Percentiles rank a stretch among this genome's conserved stretches.
These are phyloP conservation scores for Linum trigynum DNA, from an alignment of 345 rosid species.

Conservation along the genomic window DNA sequence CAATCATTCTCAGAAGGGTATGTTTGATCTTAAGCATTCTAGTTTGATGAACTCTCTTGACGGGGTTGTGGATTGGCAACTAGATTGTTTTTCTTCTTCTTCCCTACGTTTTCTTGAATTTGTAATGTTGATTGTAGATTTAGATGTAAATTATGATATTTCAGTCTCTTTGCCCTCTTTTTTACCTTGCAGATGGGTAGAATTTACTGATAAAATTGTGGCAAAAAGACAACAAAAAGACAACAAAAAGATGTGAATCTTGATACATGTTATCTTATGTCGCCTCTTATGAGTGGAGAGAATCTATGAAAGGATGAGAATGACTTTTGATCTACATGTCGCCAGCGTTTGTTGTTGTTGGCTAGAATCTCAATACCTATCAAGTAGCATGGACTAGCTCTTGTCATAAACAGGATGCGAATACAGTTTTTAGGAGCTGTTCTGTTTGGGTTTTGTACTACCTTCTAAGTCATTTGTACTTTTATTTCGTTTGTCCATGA, in stretches of 20 bases:
- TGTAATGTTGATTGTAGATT: slow-evolving; percentile 2
- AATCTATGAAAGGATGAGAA: too few species aligned
- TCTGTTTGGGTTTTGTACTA: not conserved
- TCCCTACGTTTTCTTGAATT: not conserved
- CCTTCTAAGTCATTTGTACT: not conserved
- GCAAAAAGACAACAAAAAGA: too few species aligned
- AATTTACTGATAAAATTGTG: slow-evolving; percentile 58
- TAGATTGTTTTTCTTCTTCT: too few species aligned
- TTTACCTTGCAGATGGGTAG: slow-evolving; percentile 71
- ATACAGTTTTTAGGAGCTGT: not conserved
- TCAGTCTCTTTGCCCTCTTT: too few species aligned
- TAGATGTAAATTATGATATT: not conserved
- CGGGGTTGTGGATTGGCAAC: not conserved
- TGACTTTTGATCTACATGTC: too few species aligned
- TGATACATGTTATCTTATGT: too few species aligned
- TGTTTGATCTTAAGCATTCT: slow-evolving; percentile 3
- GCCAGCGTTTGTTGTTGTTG: too few species aligned
- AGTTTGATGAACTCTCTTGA: not conserved
- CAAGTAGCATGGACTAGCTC: too few species aligned
- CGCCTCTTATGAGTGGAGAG: too few species aligned
- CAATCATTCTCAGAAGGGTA: slow-evolving; percentile 80
- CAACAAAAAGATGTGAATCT: too few species aligned
- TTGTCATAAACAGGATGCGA: not conserved
- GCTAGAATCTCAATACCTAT: too few species aligned
- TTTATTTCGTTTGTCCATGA: too few species aligned